Evolutionary conservation across 2,329 filamentous ascomycete species (phyloP).

Genomic region (Seiridium cupressi): DNA sequence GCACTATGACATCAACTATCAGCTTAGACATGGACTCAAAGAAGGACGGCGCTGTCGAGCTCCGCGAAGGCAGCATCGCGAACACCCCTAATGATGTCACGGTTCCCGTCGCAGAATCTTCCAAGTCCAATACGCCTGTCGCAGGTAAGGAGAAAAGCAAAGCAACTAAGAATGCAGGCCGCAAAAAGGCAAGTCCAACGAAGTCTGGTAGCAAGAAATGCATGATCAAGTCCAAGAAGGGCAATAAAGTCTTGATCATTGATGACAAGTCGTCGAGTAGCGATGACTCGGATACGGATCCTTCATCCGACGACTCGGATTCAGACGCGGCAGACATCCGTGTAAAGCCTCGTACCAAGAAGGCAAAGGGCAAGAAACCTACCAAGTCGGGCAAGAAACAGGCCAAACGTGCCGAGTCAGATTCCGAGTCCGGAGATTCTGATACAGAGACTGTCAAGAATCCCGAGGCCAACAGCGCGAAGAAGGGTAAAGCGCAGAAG

Average conservation of each 20-base stretch:
- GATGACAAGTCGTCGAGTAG: conserved; percentile 7
- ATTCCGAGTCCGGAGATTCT: conserved; percentile 13
- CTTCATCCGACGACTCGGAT: neutral
- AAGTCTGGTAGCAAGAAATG: neutral
- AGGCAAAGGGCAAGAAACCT: conserved; percentile 25
- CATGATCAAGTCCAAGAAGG: conserved; percentile 17
- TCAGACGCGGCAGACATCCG: neutral
- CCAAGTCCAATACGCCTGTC: conserved; percentile 14
- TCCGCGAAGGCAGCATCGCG: conserved; percentile 15
- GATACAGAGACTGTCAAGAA: conserved; percentile 14
- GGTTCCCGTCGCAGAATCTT: conserved; percentile 17
- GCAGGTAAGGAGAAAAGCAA: conserved; percentile 22
- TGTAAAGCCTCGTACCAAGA: neutral
- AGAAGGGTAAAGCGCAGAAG: conserved; percentile 1
- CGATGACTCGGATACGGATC: conserved; percentile 3
- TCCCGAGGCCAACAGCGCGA: neutral
- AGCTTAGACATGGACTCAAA: conserved; percentile 19
- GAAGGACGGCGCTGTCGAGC: conserved; percentile 11
- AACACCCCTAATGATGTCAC: conserved; percentile 15
- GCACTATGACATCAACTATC: conserved; percentile 3
- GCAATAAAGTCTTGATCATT: conserved; percentile 16
- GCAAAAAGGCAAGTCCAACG: neutral
- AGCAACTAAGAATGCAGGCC: conserved; percentile 8
- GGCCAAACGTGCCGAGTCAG: conserved; percentile 14
- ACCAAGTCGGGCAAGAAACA: conserved; percentile 24